Conservation (phyloP, 108 stramenopile species). For the Skeletonema tropicum region DNA sequence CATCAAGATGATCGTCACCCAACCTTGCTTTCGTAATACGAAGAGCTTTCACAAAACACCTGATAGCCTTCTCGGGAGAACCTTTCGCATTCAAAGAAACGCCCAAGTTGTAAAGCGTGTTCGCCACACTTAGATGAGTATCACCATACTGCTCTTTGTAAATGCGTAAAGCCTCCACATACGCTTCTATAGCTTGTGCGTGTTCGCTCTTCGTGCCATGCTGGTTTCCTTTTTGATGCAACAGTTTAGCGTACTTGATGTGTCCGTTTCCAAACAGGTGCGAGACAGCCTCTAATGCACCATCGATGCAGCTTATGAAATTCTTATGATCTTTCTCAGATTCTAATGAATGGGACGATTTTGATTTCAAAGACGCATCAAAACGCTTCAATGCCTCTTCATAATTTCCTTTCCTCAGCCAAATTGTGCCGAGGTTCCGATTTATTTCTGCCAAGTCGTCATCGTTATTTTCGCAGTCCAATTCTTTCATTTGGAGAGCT, state of each 20-base stretch:
- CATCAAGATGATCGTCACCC: slow-evolving; percentile 57
- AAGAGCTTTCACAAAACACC: slow-evolving; percentile 49
- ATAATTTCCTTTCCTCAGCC: slow-evolving; percentile 36
- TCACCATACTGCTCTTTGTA: slow-evolving; percentile 55
- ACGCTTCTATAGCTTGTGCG: slow-evolving; percentile 49
- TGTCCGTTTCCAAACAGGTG: slow-evolving; percentile 38
- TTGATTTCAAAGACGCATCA: slow-evolving; percentile 23
- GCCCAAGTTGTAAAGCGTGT: slow-evolving; percentile 56
- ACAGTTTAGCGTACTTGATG: slow-evolving; percentile 43
- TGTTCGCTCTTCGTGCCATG: slow-evolving; percentile 40
- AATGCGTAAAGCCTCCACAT: slow-evolving; percentile 43
- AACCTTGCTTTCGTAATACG: slow-evolving; percentile 41
- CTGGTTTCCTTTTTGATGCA: slow-evolving; percentile 50
- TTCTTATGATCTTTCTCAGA: slow-evolving; percentile 24
- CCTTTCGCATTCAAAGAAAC: slow-evolving; percentile 58
- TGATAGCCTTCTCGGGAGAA: slow-evolving; percentile 52
- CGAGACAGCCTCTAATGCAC: slow-evolving; percentile 45
- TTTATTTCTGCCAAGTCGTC: slow-evolving; percentile 54
- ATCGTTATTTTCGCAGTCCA: slow-evolving; percentile 23
- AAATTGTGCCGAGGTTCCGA: slow-evolving; percentile 43
- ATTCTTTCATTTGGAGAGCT: slow-evolving; percentile 48
- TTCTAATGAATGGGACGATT: slow-evolving; percentile 25
- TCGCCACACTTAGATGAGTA: slow-evolving; percentile 53
- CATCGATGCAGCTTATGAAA: slow-evolving; percentile 53
- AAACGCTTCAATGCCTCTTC: slow-evolving; percentile 13